Evolutionary conservation across 140 eudicot genomes (phyloP).

Genomic region (Ambrosia hybrid): DNA sequence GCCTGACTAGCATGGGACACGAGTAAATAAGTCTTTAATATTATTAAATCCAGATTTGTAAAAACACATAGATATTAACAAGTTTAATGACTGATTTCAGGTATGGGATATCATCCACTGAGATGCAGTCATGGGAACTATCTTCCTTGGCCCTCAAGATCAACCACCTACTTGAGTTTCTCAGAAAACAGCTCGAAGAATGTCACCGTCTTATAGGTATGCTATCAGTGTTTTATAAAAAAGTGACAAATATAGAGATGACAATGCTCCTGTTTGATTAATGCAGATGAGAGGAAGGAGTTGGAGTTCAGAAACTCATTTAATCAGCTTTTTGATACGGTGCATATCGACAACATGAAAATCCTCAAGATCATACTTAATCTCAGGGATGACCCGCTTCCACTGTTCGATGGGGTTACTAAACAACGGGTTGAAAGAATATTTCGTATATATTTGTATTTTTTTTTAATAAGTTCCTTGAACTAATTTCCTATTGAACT

Average conservation of each 20-base stretch:
- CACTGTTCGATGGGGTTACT: constrained; percentile 48
- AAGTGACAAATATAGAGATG: background rate
- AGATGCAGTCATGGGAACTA: constrained; percentile 63
- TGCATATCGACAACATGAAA: constrained; percentile 62
- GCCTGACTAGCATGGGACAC: constrained; percentile 65
- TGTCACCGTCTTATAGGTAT: constrained; percentile 56
- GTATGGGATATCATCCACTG: constrained; percentile 41
- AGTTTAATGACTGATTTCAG: constrained; percentile 25
- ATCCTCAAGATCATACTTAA: constrained; percentile 47
- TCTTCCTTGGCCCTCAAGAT: constrained; percentile 52
- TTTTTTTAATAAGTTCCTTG: background rate
- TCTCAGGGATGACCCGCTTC: constrained; percentile 51
- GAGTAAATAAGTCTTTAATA: constrained; percentile 36
- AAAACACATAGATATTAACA: background rate
- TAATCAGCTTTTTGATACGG: constrained; percentile 36
- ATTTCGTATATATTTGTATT: background rate
- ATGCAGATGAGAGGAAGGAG: constrained; percentile 51
- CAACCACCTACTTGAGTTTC: constrained; percentile 48
- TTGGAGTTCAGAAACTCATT: constrained; percentile 42
- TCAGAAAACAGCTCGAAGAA: constrained; percentile 36
- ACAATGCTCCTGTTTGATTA: constrained; percentile 10
- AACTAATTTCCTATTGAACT: constrained; percentile 5
- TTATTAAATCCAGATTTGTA: background rate
- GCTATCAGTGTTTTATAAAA: background rate
- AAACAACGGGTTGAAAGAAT: constrained; percentile 48